These are phyloP conservation scores for Penicillium sp. DNA, from an alignment of 2,329 filamentous ascomycete species.

Conservation along the genomic window DNA sequence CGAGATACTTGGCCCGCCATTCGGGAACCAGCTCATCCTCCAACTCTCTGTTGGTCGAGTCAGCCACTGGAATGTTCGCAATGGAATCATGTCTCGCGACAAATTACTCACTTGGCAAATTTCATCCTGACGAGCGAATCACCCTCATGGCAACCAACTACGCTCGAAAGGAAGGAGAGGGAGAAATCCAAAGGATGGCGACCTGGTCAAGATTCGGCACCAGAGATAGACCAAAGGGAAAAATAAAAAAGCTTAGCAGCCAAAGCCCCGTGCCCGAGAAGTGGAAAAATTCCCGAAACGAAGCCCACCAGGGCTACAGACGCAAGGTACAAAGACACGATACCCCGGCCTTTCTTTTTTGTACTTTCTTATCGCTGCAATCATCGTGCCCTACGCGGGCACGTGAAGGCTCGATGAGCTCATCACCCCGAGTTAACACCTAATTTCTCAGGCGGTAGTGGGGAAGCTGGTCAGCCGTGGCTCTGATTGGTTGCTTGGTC, in stretches of 20 bases:
- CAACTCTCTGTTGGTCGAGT: constrained; percentile 53
- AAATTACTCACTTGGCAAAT: constrained; percentile 52
- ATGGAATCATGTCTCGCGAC: constrained; percentile 2
- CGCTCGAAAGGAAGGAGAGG: constrained; percentile 1
- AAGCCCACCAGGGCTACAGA: too few relatives aligned
- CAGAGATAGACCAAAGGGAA: too few relatives aligned
- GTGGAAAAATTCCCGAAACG: not conserved
- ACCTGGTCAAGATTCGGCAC: too few relatives aligned
- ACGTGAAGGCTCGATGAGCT: constrained; percentile 21
- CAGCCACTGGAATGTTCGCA: constrained; percentile 17
- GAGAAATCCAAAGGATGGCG: not conserved
- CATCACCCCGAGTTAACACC: constrained; percentile 7
- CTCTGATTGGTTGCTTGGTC: constrained; percentile 1
- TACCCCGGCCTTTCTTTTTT: not conserved
- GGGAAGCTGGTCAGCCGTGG: not conserved
- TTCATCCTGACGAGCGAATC: constrained; percentile 45
- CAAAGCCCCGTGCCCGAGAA: not conserved
- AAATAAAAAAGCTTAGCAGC: not conserved
- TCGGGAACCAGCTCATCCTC: constrained; percentile 86
- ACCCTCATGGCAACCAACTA: constrained; percentile 16
- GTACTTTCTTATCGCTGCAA: too few relatives aligned
- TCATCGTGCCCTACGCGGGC: constrained; percentile 9
- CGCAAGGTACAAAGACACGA: too few relatives aligned
- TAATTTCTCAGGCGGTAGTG: constrained; percentile 5
- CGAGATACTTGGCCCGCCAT: constrained; percentile 89